Evolutionary conservation across 495 filamentous ascomycete species (phyloP), one percentile per base, ranked within the genome.

Genomic region (Aspergillus homomorphus): DNA sequence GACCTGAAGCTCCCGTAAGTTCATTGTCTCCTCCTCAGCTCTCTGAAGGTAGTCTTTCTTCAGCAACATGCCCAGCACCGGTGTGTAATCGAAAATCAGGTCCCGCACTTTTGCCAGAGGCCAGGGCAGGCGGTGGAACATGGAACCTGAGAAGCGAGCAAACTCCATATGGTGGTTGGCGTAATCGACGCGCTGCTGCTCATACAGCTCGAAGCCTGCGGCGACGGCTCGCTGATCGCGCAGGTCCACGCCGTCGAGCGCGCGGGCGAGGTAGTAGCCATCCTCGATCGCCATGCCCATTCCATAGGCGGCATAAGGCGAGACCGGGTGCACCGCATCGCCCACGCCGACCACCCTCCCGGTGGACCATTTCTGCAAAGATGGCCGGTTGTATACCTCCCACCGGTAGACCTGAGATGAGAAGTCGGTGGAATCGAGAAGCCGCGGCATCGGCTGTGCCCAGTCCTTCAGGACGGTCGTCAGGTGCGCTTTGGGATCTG

Each of bases 201-300:
- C 60, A 30, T 58, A 66, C 1, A 66, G 10, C 45, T 66, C 60
- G 30, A 66, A 66, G 9, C 57, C 54, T 2, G 63, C 63, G 42
- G 12, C 49, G 20, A 61, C 60, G 1, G 57, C 57, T 12, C 51
- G 50, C 26, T 10, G 4, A 51, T 62, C 60, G 18, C 54, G 60
- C 20, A 66, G 23, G 19, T 63, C 61, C 48, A 66, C 64, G 0
- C 64, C 64, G 22, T 63, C 61, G 1, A 66, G 52, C 0, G 58
- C 19, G 43, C 28, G 56, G 14, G 64, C 61, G 23, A 66, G 55
- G 41, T 52, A 63, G 44, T 63, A 66, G 4, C 64, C 58, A 45
- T 66, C 61, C 45, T 66, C 61, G 23, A 66, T 61, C 22, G 64
- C 64, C 61, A 66, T 66, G 7, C 64, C 64, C 55, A 66, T 63